phyloP scores from a whole-genome alignment of 78 protist genomes.

The Mastigamoeba balamuthi region DNA sequence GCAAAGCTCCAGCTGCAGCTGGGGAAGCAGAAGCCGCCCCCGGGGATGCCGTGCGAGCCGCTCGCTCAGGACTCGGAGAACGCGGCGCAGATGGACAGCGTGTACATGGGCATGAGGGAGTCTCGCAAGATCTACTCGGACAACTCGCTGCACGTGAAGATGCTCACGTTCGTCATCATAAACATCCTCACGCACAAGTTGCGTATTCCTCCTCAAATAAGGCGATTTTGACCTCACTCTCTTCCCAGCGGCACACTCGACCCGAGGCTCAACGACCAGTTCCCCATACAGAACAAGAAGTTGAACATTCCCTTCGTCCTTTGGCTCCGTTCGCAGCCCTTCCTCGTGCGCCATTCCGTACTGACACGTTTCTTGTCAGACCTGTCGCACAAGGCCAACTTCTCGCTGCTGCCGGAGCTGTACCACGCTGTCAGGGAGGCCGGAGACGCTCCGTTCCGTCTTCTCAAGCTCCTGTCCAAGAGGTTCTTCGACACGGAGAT shows the following conservation, averaged over 20 bases:
- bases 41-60: background rate
- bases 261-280: slow-evolving; percentile 40
- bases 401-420: slow-evolving; percentile 21
- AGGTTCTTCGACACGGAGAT: slow-evolving; percentile 3
- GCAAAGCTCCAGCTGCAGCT: background rate
- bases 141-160: background rate
- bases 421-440: slow-evolving; percentile 7
- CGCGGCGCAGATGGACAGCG: background rate
- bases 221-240: background rate
- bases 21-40: background rate
- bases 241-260: slow-evolving; percentile 43
- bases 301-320: slow-evolving; percentile 51
- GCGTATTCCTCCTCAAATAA: background rate
- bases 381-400: slow-evolving; percentile 41
- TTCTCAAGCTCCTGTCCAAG: slow-evolving; percentile 29
- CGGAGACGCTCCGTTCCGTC: slow-evolving; percentile 31
- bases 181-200: background rate
- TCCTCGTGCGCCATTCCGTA: background rate
- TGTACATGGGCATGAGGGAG: background rate
- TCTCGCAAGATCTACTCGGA: background rate
- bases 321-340: slow-evolving; percentile 8
- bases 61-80: background rate
- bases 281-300: slow-evolving; percentile 36
- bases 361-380: background rate
- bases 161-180: background rate